These are phyloP conservation scores for Globisporangium perplexum DNA, from an alignment of 352 stramenopile species.

Conservation along the genomic window DNA sequence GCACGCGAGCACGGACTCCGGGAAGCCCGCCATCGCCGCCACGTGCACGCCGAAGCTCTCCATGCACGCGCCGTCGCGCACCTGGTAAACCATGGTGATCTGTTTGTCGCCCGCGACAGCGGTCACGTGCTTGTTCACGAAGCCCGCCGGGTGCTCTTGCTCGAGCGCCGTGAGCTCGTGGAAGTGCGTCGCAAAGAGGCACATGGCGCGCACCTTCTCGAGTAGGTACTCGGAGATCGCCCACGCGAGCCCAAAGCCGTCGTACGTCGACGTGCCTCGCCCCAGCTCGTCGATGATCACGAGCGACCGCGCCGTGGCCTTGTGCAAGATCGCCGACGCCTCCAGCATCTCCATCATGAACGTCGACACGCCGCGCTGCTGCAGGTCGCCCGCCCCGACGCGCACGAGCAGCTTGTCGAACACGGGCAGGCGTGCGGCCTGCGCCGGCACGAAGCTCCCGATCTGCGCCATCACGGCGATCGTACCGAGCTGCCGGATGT, in stretches of 20 bases:
- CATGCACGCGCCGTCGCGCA: conserved; percentile 93
- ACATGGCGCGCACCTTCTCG: conserved; percentile 83
- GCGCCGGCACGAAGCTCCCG: conserved; percentile 95
- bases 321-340: conserved; percentile 94
- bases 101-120: conserved; percentile 77
- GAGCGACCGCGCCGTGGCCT: conserved; percentile 90
- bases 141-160: conserved; percentile 54
- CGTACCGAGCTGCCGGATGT: conserved; percentile 95
- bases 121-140: conserved; percentile 97
- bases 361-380: conserved; percentile 97
- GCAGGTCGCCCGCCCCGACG: conserved; percentile 95
- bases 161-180: conserved; percentile 97
- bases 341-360: conserved; percentile 99
- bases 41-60: conserved; percentile 99
- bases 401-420: conserved; percentile 96
- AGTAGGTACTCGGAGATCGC: conserved; percentile 98
- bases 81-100: conserved; percentile 91
- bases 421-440: conserved; percentile 88
- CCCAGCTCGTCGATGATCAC: conserved; percentile 99
- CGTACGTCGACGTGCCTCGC: conserved; percentile 96
- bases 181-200: conserved; percentile 98
- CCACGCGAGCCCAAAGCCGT: conserved; percentile 96
- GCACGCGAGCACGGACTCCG: conserved; percentile 87
- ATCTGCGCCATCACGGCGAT: conserved; percentile 96
- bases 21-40: conserved; percentile 96